Base-by-base conservation (phyloP, 345 rosid genomes). In the Citrus australasica region DNA sequence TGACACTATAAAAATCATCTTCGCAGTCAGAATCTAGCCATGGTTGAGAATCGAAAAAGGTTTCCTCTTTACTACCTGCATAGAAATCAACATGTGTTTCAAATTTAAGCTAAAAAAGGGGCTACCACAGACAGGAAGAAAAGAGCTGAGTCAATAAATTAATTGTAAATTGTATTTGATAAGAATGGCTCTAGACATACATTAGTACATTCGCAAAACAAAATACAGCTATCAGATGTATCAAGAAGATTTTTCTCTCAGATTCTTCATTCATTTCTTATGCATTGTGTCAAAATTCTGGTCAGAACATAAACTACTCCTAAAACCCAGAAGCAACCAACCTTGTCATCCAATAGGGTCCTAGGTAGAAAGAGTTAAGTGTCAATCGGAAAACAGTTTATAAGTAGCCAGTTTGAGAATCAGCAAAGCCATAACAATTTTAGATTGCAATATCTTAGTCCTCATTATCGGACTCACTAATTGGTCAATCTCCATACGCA, bases 11-110 rank as follows among this genome's bases (percentile, higher is more conserved):
- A 85, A 94, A 96, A 81, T 96, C 99, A 64, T 94, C 98, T 42
- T 96, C 99, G 19, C 95, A 90, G 73, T 95, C 98, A 0, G 98
- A 93, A 30, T 92, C 98, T 51, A 96, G 69, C 90, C 90, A 96
- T 4, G 90, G 80, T 80, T 76, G 89, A 6, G 99, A 87, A 83
- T 96, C 99, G 56, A 92, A 93, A 87, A 96, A 96, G 21, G 77
- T 63, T 63, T 96, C 99, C 58, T 92, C 94, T 88, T 85, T 96
- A 79, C 94, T 91, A 66, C 94, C 99, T 96, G 90, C 87, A 82
- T 63, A 67, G 35, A 35, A 69, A 35, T 42, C 6, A 63, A 58
- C 76, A 66, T 32, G 38, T 48, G 7, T 55, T 48, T 51, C 61
- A 76, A 60, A 42, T 28, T 37, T 21, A 25, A 22, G 62, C 27